These are phyloP conservation scores for Pavlovales sp. DNA, from an alignment of 208 protist genomes.

Conservation along the genomic window DNA sequence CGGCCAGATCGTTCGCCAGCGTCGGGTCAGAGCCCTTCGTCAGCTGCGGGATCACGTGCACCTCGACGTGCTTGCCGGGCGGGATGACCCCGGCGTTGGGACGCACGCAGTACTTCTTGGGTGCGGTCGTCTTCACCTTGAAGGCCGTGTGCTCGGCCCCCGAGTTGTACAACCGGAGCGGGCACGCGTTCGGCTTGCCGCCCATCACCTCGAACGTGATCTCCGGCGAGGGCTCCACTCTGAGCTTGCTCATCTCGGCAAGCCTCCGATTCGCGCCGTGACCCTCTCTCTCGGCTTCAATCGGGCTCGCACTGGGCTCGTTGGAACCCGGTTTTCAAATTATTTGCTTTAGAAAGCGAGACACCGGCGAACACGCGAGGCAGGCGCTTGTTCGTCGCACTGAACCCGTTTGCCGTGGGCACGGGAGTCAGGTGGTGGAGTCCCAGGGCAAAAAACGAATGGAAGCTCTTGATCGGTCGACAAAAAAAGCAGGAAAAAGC, in stretches of 20 bases:
- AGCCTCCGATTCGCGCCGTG: too few relatives aligned
- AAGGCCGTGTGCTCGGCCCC: neutral
- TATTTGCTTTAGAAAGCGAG: too few relatives aligned
- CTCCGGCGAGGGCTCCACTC: neutral
- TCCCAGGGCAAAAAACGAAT: too few relatives aligned
- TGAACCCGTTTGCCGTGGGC: too few relatives aligned
- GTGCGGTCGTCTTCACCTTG: neutral
- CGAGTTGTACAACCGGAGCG: neutral
- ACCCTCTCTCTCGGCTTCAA: too few relatives aligned
- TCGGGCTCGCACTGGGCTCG: too few relatives aligned
- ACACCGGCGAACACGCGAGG: too few relatives aligned
- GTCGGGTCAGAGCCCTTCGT: neutral
- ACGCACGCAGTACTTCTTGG: neutral
- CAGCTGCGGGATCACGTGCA: neutral
- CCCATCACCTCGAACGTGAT: neutral
- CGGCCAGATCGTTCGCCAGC: neutral
- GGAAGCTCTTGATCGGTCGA: too few relatives aligned
- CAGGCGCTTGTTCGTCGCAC: too few relatives aligned
- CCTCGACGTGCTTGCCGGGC: neutral
- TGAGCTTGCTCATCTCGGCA: neutral
- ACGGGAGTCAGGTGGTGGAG: too few relatives aligned
- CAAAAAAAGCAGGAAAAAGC: too few relatives aligned
- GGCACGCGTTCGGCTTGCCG: neutral
- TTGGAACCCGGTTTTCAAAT: too few relatives aligned
- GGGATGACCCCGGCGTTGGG: neutral